phyloP scores from a whole-genome alignment of 2,329 filamentous ascomycete genomes.

The Colletotrichum chlorophyti region DNA sequence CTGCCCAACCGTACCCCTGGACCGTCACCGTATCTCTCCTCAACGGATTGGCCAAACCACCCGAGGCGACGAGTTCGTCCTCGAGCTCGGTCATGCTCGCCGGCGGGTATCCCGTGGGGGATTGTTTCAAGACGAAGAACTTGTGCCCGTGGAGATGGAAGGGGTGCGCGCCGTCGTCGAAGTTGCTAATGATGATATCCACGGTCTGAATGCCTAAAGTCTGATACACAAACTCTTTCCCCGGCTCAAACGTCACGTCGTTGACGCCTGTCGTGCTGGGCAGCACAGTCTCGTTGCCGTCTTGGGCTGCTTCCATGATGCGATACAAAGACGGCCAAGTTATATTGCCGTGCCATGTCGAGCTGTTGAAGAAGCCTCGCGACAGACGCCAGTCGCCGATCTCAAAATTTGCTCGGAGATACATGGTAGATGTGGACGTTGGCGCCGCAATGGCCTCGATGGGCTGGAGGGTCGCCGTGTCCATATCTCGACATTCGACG shows the following conservation, averaged over 20 bases:
- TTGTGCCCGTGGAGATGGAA: conserved; percentile 67
- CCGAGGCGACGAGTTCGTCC: conserved; percentile 28
- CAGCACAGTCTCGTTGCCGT: not conserved
- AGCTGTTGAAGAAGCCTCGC: conserved; percentile 61
- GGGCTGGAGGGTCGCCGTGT: conserved; percentile 53
- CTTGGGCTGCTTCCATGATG: conserved; percentile 35
- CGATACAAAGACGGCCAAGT: conserved; percentile 45
- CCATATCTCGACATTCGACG: conserved; percentile 59
- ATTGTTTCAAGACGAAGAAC: conserved; percentile 54
- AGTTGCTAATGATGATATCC: conserved; percentile 40
- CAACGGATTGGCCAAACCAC: conserved; percentile 39
- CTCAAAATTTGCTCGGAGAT: conserved; percentile 60
- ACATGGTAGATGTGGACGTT: conserved; percentile 46
- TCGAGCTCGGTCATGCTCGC: conserved; percentile 31
- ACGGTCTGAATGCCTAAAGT: conserved; percentile 20
- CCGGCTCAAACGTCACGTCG: conserved; percentile 35
- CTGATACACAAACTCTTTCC: conserved; percentile 28
- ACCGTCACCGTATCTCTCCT: conserved; percentile 54
- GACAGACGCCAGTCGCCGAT: conserved; percentile 60
- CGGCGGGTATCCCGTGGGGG: conserved; percentile 42
- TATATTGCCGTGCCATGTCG: conserved; percentile 51
- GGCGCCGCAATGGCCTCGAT: conserved; percentile 43
- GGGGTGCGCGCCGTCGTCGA: conserved; percentile 43
- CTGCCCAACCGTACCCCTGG: conserved; percentile 60
- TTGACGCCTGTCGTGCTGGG: conserved; percentile 36